Percentiles rank a stretch among this genome's conserved stretches.
Evolutionary conservation across 2,329 filamentous ascomycete species (phyloP).

Genomic region (Diaporthe vexans): DNA sequence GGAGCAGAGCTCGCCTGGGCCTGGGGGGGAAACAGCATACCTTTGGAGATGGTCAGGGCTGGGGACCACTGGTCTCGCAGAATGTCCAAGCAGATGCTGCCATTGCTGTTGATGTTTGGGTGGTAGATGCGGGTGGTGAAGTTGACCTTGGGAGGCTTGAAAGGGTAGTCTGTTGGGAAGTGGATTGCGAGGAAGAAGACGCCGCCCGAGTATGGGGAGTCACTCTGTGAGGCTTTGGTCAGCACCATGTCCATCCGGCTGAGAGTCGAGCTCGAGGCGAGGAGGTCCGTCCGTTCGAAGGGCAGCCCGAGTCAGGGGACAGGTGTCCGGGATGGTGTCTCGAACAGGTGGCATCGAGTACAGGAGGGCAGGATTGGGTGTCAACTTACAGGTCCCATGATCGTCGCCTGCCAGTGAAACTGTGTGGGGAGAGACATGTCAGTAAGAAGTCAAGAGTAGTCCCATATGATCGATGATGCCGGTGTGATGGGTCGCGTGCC

Average conservation of each 20-base stretch:
- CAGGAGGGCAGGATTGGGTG: slow-evolving; percentile 29
- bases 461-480: slow-evolving; percentile 28
- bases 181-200: slow-evolving; percentile 99
- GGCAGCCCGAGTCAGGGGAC: slow-evolving; percentile 9
- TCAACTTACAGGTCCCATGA: slow-evolving; percentile 95
- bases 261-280: slow-evolving; percentile 27
- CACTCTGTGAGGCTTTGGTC: slow-evolving; percentile 71
- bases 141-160: slow-evolving; percentile 99
- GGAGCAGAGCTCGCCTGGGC: too few species aligned
- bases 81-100: slow-evolving; percentile 99
- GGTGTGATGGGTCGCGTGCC: slow-evolving; percentile 27
- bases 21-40: slow-evolving; percentile 61
- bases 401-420: slow-evolving; percentile 99
- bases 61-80: slow-evolving; percentile 99
- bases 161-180: slow-evolving; percentile 99
- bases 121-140: slow-evolving; percentile 99
- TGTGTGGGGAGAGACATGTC: slow-evolving; percentile 57
- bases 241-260: slow-evolving; percentile 45
- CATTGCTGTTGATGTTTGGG: slow-evolving; percentile 99
- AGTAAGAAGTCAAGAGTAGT: slow-evolving; percentile 45
- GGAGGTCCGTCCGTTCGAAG: not conserved
- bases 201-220: slow-evolving; percentile 97
- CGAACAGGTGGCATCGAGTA: slow-evolving; percentile 17
- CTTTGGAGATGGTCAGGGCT: slow-evolving; percentile 98
- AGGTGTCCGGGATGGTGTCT: slow-evolving; percentile 9